phyloP scores from a whole-genome alignment of 352 stramenopile genomes.

The Pythium vanterpoolii region DNA sequence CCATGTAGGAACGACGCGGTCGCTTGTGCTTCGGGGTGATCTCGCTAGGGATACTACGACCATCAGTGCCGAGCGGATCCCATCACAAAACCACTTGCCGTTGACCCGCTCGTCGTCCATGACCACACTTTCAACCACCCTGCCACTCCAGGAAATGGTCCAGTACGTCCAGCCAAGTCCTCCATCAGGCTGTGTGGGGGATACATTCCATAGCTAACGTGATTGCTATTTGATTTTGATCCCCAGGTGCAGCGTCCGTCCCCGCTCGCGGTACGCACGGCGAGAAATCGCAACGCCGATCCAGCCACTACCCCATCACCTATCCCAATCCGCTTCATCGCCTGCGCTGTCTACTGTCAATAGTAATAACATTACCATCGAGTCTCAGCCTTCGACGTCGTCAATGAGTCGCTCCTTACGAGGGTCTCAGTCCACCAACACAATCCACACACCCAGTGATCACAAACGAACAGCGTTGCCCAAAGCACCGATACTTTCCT shows the following conservation, averaged over 20 bases:
- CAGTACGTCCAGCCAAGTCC: conserved; percentile 3
- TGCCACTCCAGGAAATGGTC: conserved; percentile 13
- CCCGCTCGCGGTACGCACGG: conserved; percentile 52
- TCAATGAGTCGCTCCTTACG: neutral
- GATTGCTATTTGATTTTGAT: neutral
- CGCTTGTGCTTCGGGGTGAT: conserved; percentile 8
- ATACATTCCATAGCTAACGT: neutral
- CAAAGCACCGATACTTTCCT: conserved; percentile 18
- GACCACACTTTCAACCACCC: neutral
- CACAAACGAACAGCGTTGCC: neutral
- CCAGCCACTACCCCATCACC: conserved; percentile 33
- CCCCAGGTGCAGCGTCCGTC: conserved; percentile 37
- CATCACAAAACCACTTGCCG: neutral
- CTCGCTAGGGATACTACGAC: neutral
- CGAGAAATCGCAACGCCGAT: conserved; percentile 33
- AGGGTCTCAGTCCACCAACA: neutral
- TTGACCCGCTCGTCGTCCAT: neutral
- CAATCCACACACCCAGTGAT: neutral
- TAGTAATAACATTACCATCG: neutral
- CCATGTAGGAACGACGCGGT: neutral
- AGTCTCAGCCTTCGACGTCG: neutral
- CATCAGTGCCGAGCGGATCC: neutral
- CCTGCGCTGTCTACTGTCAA: neutral
- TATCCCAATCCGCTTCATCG: conserved; percentile 28
- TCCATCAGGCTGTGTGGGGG: neutral